Base-by-base conservation (phyloP, 371 early-diverging fungal genomes). In the Lichtheimia ramosa region DNA sequence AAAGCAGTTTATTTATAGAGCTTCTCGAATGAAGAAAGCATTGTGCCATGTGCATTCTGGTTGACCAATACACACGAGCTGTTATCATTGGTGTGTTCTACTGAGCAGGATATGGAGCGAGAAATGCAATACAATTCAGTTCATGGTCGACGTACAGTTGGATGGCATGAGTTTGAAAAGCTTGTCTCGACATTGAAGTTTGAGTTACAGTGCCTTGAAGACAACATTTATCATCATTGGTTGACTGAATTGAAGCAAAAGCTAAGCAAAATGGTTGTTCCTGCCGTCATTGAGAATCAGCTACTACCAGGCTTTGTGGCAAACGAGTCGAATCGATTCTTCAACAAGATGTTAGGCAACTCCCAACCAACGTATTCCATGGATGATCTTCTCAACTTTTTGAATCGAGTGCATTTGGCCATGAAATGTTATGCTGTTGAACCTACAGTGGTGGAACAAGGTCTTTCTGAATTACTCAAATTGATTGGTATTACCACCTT, bases 351-450 rank as follows among this genome's bases (percentile, higher is more conserved):
- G 23, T 77, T 96, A 68, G 82, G 89, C 3, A 82, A 86, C 13
- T 81, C 85, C 3, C 86, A 88, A 43, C 87, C 89, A 3, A 80
- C 89, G 0, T 93, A 89, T 65, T 89, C 86, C 60, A 96, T 97
- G 84, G 96, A 96, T 68, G 92, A 96, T 62, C 79, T 97, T 21
- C 73, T 95, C 48, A 92, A 92, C 77, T 89, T 96, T 68, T 82
- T 98, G 74, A 92, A 89, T 74, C 91, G 93, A 71, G 82, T 96
- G 49, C 89, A 88, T 79, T 91, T 92, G 68, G 92, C 93, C 15
- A 92, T 97, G 95, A 91, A 91, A 67, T 94, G 90, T 73, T 98
- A 96, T 77, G 94, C 93, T 73, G 89, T 97, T 43, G 96, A 96
- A 57, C 90, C 84, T 42, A 83, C 88, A 21, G 82, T 87, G 23